Evolutionary conservation across 2,329 filamentous ascomycete genomes (phyloP), one percentile per base, ranked within the genome.

Genomic region (Xylaria sp.): DNA sequence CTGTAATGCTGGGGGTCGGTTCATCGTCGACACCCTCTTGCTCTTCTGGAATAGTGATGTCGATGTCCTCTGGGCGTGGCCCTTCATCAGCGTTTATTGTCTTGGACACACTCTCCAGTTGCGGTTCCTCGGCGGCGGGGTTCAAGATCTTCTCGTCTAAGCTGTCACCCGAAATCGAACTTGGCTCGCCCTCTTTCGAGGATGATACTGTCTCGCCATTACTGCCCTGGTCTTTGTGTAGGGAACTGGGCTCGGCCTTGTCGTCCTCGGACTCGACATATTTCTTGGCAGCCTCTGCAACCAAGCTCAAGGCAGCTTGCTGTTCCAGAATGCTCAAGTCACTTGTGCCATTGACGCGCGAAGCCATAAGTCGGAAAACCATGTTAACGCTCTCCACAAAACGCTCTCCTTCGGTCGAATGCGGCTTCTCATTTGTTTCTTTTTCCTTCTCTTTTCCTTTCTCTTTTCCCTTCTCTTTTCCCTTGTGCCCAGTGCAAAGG

Each of bases 251-350:
- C 13, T 48, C 47, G 13, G 54, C 34, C 44, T 66, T 69, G n/a
- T 55, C 44, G 34, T 74, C 70, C 7, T 69, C 66, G 1, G 72
- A 71, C 7, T 74, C 72, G 1, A 84, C 68, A 50, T 82, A 85
- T 51, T 78, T 77, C 42, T 72, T 74, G 0, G 81, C 76, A 2
- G 81, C 83, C 37, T 72, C 72, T 52, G 78, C 75, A 29, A 86
- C 79, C 17, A 74, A 71, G 7, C 80, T 75, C 18, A 85, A 63
- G 3, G 78, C 74, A 7, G 81, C 77, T 50, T 78, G 74, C 37
- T 79, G 77, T 0, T 72, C 63, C 5, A 53, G 11, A 20, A 52
- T 63, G 45, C 50, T 54, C 39, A 69, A 52, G 21, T 69, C 59
- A 45, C 50, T 63, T 1, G 70, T 72, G 22, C 74, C 76, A 45